phyloP scores from a whole-genome alignment of 2,329 filamentous ascomycete genomes.

The Huntiella bhutanensis region DNA sequence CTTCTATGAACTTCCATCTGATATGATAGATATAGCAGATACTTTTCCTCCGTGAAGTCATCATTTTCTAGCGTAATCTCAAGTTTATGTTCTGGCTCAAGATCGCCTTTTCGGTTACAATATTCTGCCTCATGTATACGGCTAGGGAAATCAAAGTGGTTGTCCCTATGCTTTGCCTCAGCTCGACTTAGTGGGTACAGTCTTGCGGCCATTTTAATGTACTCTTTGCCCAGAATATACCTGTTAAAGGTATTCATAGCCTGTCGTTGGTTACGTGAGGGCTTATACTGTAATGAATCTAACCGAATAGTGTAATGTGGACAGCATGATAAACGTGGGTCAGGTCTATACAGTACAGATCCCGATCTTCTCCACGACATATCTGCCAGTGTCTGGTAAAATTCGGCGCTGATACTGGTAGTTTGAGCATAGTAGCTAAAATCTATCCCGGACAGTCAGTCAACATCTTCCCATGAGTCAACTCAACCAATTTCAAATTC shows the following conservation, averaged over 20 bases:
- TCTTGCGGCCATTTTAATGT: slow-evolving; percentile 43
- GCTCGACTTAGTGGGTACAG: slow-evolving; percentile 49
- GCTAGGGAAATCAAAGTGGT: slow-evolving; percentile 46
- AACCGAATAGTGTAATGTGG: slow-evolving; percentile 75
- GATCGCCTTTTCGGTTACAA: slow-evolving; percentile 33
- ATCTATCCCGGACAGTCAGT: slow-evolving; percentile 25
- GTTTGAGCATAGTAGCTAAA: slow-evolving; percentile 54
- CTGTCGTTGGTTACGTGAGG: slow-evolving; percentile 55
- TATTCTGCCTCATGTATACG: slow-evolving; percentile 53
- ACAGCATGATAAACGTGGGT: slow-evolving; percentile 67
- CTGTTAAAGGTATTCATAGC: slow-evolving; percentile 59
- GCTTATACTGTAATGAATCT: slow-evolving; percentile 43
- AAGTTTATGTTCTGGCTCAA: slow-evolving; percentile 47
- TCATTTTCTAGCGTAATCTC: slow-evolving; percentile 52
- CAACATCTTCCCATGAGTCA: too few relatives aligned
- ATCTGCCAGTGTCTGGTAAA: slow-evolving; percentile 56
- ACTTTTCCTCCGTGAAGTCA: slow-evolving; percentile 60
- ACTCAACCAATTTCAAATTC: background rate
- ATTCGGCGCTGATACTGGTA: slow-evolving; percentile 38
- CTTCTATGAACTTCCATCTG: slow-evolving; percentile 58
- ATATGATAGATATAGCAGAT: slow-evolving; percentile 51
- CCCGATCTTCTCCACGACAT: slow-evolving; percentile 62
- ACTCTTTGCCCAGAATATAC: slow-evolving; percentile 48
- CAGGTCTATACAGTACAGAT: slow-evolving; percentile 55
- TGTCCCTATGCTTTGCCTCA: slow-evolving; percentile 42